Percentiles rank a stretch among this genome's conserved stretches.
Evolutionary conservation across 371 early-diverging fungal species (phyloP).

Genomic region (Sporodiniella umbellata): DNA sequence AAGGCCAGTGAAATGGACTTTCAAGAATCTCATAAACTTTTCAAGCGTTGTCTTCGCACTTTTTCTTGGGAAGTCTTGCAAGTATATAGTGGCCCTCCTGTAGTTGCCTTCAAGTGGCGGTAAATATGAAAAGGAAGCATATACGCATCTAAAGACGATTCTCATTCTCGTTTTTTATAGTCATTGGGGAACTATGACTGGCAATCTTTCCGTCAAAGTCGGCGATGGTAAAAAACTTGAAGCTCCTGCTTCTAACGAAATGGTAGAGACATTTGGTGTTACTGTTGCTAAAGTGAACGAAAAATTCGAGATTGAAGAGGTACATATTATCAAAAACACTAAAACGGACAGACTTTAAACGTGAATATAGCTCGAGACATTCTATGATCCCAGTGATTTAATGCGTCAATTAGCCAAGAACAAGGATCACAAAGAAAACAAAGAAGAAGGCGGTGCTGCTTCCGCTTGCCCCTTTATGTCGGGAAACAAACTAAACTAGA

Average conservation of each 20-base stretch:
- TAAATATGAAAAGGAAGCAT: conserved; percentile 2
- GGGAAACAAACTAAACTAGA: background rate
- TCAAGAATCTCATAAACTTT: conserved; percentile 48
- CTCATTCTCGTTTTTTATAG: conserved; percentile 4
- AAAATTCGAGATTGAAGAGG: conserved; percentile 41
- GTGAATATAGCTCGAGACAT: conserved; percentile 35
- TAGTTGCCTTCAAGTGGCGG: conserved; percentile 54
- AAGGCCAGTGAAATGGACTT: conserved; percentile 51
- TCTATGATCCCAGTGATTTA: conserved; percentile 46
- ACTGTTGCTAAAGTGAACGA: conserved; percentile 48
- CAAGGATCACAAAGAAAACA: background rate
- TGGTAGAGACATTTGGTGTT: conserved; percentile 40
- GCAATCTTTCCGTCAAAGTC: conserved; percentile 38
- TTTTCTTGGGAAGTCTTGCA: conserved; percentile 53
- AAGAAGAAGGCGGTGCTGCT: background rate
- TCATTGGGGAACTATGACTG: conserved; percentile 49
- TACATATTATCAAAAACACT: no score
- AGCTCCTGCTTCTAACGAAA: conserved; percentile 42
- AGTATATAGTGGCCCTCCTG: conserved; percentile 50
- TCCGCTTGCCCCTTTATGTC: background rate
- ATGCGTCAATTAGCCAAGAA: conserved; percentile 49
- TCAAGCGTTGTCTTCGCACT: conserved; percentile 48
- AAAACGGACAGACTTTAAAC: no score
- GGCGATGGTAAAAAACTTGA: conserved; percentile 39
- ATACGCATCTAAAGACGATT: background rate